These are phyloP conservation scores for Gossypium lobatum DNA, from an alignment of 441 rosid species.

Conservation along the genomic window DNA sequence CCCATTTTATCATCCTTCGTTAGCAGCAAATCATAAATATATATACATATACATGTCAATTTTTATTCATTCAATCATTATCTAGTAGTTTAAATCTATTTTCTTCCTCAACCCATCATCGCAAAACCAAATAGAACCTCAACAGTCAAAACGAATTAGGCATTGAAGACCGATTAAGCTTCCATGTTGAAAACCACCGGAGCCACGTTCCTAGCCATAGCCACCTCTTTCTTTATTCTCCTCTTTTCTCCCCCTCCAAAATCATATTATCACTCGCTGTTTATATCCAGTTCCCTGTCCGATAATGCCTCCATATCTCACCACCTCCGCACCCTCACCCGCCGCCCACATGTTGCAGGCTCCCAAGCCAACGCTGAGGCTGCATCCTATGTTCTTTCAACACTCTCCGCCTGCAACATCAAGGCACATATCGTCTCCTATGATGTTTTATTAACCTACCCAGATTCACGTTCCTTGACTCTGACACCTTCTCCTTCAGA, in stretches of 20 bases:
- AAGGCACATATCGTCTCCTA: slow-evolving; percentile 44
- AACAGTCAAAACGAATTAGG: not conserved
- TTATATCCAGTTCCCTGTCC: slow-evolving; percentile 42
- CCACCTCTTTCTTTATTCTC: slow-evolving; percentile 33
- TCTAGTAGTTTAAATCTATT: not conserved
- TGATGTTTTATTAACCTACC: slow-evolving; percentile 59
- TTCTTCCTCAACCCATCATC: not conserved
- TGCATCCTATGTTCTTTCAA: slow-evolving; percentile 48
- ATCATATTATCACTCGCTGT: slow-evolving; percentile 55
- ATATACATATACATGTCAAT: not conserved
- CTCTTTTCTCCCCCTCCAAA: slow-evolving; percentile 32
- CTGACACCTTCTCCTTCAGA: slow-evolving; percentile 26
- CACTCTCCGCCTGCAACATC: slow-evolving; percentile 39
- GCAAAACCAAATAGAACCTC: not conserved
- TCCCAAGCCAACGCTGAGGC: slow-evolving; percentile 64
- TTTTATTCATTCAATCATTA: not conserved
- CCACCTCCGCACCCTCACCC: slow-evolving; percentile 68
- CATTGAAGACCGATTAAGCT: not conserved
- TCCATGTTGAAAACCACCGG: slow-evolving; percentile 19
- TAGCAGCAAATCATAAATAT: not conserved
- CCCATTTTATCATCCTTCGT: not conserved
- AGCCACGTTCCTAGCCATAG: slow-evolving; percentile 25
- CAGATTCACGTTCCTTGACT: slow-evolving; percentile 52
- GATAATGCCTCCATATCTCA: slow-evolving; percentile 56
- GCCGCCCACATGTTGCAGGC: slow-evolving; percentile 77